Base-by-base conservation (phyloP, 1,139 yeast species). In the Wickerhamiella pararugosa region DNA sequence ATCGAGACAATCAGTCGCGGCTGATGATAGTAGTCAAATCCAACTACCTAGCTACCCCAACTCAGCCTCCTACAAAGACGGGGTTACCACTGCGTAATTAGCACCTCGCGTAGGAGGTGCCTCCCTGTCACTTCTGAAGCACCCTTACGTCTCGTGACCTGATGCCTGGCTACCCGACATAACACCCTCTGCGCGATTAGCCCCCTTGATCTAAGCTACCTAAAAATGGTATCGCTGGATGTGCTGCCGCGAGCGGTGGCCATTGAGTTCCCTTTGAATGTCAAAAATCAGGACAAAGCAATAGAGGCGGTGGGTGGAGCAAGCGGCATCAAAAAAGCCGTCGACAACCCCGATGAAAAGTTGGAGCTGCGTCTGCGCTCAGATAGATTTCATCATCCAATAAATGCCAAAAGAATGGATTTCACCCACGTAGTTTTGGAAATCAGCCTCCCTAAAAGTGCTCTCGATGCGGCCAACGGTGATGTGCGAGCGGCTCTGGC, bases 301-400 rank as follows among this genome's bases (percentile, higher is more conserved):
- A 62, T 86, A 5, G 60, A 60, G 2, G 74, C 83, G 78, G 71
- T 87, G 36, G 97, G 97, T 3, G 96, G 96, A 0, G 61, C 66
- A 30, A 63, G 65, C 1, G 62, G 63, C 7, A 46, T 62, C 6
- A 57, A 63, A 4, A 46, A 69, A 58, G 60, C 47, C 8, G 38
- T 43, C 27, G 42, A 41, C 27, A 40, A 44, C 21, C 45, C 49
- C 25, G 61, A 59, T 25, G 63, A 64, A 5, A 62, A 69, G 10
- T 65, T 86, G 40, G 87, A 81, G 53, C 65, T 81, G 47, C 56
- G 79, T 49, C 64, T 83, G 43, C 62, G 96, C 43, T 63, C 71
- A 7, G 87, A 78, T 61, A 71, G 78, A 39, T 76, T 80, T 57
- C 90, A 82, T 49, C 98, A 90, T 58, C 95, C 97, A 0, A 65